These are phyloP conservation scores for Cucumis cinereus DNA, from an alignment of 306 rosid species.

Conservation along the genomic window DNA sequence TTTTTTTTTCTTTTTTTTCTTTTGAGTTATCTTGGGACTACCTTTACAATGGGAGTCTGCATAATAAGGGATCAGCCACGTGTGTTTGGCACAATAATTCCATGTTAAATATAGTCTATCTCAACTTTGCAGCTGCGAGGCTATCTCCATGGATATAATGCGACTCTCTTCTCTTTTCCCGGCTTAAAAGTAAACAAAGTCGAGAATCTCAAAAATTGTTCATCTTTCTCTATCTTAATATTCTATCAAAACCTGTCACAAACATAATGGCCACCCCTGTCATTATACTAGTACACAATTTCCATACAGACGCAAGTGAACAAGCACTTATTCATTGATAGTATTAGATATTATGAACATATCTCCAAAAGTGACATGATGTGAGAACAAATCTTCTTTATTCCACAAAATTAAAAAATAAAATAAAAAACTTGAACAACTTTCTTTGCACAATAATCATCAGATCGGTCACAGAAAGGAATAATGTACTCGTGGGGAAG, in stretches of 20 bases:
- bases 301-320: neutral
- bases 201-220: constrained; percentile 6
- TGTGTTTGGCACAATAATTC: constrained; percentile 4
- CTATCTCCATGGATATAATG: constrained; percentile 6
- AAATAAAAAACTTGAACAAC: neutral
- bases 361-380: neutral
- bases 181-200: neutral
- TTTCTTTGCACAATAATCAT: neutral
- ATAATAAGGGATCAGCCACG: constrained; percentile 9
- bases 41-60: constrained; percentile 11
- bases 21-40: constrained; percentile 11
- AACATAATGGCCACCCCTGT: neutral
- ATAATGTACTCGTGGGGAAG: neutral
- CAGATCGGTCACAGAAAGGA: neutral
- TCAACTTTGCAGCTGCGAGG: constrained; percentile 6
- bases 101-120: constrained; percentile 9
- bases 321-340: neutral
- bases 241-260: constrained; percentile 8
- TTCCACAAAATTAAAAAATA: neutral
- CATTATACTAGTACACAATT: neutral
- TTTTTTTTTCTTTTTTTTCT: neutral
- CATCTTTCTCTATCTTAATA: constrained; percentile 9
- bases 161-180: neutral
- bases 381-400: neutral
- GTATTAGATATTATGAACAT: neutral